Base-by-base conservation (phyloP, 306 rosid species). In the Vachellia pachyceras region DNA sequence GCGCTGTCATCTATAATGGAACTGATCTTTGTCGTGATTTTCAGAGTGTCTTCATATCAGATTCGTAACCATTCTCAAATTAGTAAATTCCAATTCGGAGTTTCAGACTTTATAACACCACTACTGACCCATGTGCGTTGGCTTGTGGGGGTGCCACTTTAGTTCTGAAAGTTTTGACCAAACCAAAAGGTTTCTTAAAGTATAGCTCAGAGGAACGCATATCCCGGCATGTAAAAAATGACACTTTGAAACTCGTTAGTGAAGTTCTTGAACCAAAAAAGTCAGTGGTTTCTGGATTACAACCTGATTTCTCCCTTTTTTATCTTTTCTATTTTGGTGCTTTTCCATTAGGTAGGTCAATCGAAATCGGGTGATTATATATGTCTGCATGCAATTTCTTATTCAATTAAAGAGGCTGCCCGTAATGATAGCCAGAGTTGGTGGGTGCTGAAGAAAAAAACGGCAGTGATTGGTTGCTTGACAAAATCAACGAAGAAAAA, bases 381-480 rank as follows among this genome's bases (percentile, higher is more conserved):
- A 3, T 23, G 23, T 41, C 75, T 64, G 33, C 64, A 80, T 83
- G 81, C 37, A 52, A 66, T 14, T 74, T 52, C 33, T 77, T 72
- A 73, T 83, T 86, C 89, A 86, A 83, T 85, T 72, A 86, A 73
- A 61, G 77, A 73, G 81, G 84, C 72, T 77, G 40, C 29, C 55
- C 36, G 40, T n/a, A 18, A 77, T 61, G 17, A 75, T 69, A 40
- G 44, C 22, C 15, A 15, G 78, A 57, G 84, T 80, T 49, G 79
- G 87, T 86, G 87, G 83, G 75, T 42, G 77, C 79, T 73, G 55
- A 77, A 76, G 40, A 54, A 71, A 29, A 77, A 80, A 83, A 77
- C 73, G 85, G 81, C 72, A 67, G 63, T 69, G 73, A 83, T 82
- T 72, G 23, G 36, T 73, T 37, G 60, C 78, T 83, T 77, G 85